Evolutionary conservation across 208 protist genomes (phyloP), one percentile per base, ranked within the genome.

Genomic region (Trypanosoma theileri): DNA sequence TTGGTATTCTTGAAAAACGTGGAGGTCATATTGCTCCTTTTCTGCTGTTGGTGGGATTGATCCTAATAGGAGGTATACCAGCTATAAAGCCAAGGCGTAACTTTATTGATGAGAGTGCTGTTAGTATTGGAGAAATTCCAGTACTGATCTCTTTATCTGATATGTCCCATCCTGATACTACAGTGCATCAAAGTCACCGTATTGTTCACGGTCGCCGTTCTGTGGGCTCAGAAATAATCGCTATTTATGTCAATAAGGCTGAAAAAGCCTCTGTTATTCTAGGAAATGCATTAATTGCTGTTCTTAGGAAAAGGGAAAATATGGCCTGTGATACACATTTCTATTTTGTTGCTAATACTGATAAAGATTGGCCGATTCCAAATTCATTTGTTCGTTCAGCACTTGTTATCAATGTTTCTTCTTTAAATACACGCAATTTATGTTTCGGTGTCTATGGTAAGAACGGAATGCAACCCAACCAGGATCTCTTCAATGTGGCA

Each of bases 401-500:
- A 40, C 46, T 91, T 17, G 78, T 88, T 48, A 73, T 91, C 40
- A 91, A 91, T 66, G 42, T 91, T 46, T 88, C 85, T 17, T 77
- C 74, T 4, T 61, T 86, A 31, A 70, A 73, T 58, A 79, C 56
- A 71, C 68, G 63, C 12, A 42, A 66, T 40, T 58, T 88, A 55
- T 91, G 85, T 67, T 72, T 85, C 46, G 67, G 83, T 72, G 83
- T 79, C 10, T 73, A 84, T 21, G 77, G 74, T 10, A 68, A 64
- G 41, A 79, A 91, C 56, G 85, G 82, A 63, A 84, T 88, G 45
- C 82, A 84, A 55, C 80, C 85, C 13, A 91, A 91, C 52, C 85
- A 88, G 42, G 85, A 91, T 59, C 75, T 86, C 19, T 69, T 85
- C 8, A 91, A 81, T 66, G 12, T 74, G 0, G 82, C 73, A 2